phyloP scores from a whole-genome alignment of 2,329 filamentous ascomycete genomes.

The Lasiodiplodia hormozganensis region DNA sequence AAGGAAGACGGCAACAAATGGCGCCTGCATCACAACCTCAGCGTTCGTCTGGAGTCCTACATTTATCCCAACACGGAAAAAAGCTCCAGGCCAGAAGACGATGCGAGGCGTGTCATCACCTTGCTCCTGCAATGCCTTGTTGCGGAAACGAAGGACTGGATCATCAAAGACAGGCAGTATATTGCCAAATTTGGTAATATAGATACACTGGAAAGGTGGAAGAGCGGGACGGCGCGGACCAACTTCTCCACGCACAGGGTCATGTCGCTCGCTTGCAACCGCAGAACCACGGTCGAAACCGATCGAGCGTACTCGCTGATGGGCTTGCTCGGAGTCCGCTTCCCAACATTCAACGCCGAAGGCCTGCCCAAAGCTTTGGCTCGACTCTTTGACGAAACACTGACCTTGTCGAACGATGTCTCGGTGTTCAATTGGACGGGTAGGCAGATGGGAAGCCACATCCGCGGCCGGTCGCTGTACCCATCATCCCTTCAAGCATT shows the following conservation, averaged over 20 bases:
- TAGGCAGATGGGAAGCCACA: constrained; percentile 2
- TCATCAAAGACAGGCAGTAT: neutral
- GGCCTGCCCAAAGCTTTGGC: neutral
- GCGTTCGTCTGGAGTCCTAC: neutral
- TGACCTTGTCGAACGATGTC: neutral
- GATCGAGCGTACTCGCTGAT: constrained; percentile 7
- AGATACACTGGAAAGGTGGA: neutral
- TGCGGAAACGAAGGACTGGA: neutral
- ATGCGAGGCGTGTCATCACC: neutral
- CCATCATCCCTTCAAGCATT: neutral
- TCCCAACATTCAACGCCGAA: neutral
- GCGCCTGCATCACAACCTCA: neutral
- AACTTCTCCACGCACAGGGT: neutral
- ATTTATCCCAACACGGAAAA: neutral
- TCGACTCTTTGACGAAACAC: constrained; percentile 1
- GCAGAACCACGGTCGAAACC: neutral
- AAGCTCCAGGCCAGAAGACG: neutral
- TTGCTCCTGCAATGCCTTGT: neutral
- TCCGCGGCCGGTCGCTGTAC: constrained; percentile 12
- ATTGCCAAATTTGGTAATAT: neutral
- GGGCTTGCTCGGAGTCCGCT: constrained; percentile 5
- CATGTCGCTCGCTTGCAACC: neutral
- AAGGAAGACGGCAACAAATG: neutral
- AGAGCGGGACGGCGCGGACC: neutral
- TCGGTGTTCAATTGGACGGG: constrained; percentile 9